Evolutionary conservation across 805 yeast species (phyloP), one percentile per base, ranked within the genome.

Genomic region (Barnettozyma botsteinii): DNA sequence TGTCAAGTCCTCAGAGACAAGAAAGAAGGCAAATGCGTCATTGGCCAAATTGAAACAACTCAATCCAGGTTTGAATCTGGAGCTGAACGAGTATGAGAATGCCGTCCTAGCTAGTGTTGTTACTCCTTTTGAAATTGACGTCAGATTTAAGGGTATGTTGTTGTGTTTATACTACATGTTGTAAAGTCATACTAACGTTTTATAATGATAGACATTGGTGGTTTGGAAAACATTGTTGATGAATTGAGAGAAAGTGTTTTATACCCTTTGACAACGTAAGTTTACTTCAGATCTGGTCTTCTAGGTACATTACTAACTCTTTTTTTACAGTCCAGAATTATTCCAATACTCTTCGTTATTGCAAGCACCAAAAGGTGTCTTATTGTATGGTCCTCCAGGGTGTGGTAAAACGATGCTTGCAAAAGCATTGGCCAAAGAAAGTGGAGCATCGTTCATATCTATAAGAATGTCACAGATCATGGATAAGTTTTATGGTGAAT

Each of bases 381-480:
- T 93, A 59, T 84, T 86, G 94, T 93, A 85, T 63, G 98, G 98
- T 58, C 98, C 98, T 36, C 98, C 98, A 22, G 98, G 98, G 77
- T 93, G 98, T 12, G 98, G 98, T 85, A 93, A 93, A 69, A 93
- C 98, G 20, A 73, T 93, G 55, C 87, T 93, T 96, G 98, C 98
- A 2, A 81, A 98, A 63, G 98, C 98, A n/a, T 98, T 93, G 37
- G 98, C 98, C 34, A 93, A 93, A 58, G 96, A 89, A 60, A 81
- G 94, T 49, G 87, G 86, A 1, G 98, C 98, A 0, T 87, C 81
- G 51, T 91, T 91, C 63, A 74, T 91, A 36, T 87, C 89, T 52
- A 83, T 91, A 37, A 73, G 95, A 60, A 85, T 91, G 94, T 87
- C 96, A 20, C 79, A 91, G 3, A 78, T 91, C 14, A 85, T 89